phyloP scores from a whole-genome alignment of 2,329 filamentous ascomycete genomes.

The Cladosporium sp. region DNA sequence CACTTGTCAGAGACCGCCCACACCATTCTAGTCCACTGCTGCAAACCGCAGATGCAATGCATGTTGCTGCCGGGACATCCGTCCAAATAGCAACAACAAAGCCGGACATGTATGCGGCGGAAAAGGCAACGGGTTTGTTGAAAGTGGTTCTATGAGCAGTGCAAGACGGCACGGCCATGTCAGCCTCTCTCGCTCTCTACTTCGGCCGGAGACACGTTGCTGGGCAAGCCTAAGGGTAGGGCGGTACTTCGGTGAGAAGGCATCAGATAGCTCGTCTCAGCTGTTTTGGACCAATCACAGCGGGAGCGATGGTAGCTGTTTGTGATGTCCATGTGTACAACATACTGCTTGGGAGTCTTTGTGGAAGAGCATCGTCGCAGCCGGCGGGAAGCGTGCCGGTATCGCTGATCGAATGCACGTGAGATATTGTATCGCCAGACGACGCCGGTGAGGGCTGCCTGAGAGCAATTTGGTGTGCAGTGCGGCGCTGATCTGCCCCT shows the following conservation, averaged over 20 bases:
- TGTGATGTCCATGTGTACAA: constrained; percentile 5
- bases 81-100: too few species aligned
- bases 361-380: too few species aligned
- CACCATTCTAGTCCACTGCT: too few species aligned
- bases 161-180: background rate
- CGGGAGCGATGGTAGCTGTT: background rate
- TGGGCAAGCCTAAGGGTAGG: background rate
- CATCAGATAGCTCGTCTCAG: background rate
- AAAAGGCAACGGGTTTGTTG: background rate
- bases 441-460: background rate
- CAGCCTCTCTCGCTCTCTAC: too few species aligned
- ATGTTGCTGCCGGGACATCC: too few species aligned
- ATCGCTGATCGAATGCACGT: background rate
- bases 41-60: too few species aligned
- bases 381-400: too few species aligned
- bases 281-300: background rate
- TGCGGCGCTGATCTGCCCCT: background rate
- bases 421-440: background rate
- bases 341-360: background rate
- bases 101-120: background rate
- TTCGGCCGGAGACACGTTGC: background rate
- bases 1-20: too few species aligned
- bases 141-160: background rate
- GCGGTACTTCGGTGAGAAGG: background rate
- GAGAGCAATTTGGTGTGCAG: background rate